These are phyloP conservation scores for Irpex sp. DNA, from an alignment of 1,284 basidiomycete species.

Conservation along the genomic window DNA sequence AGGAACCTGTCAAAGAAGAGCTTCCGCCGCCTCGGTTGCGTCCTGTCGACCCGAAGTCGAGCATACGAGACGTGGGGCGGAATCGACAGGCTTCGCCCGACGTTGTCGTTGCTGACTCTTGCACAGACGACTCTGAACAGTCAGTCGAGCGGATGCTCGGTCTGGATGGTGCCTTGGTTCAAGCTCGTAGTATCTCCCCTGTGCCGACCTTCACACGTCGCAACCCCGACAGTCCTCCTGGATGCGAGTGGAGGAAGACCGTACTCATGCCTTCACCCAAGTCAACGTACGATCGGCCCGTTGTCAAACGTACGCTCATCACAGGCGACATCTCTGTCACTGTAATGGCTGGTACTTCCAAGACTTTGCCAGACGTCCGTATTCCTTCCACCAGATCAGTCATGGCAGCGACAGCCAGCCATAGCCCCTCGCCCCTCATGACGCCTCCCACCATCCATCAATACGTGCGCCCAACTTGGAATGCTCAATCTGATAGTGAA, in stretches of 20 bases:
- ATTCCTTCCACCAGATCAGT: conserved; percentile 25
- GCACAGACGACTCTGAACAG: conserved; percentile 23
- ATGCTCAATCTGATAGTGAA: conserved; percentile 44
- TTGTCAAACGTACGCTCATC: conserved; percentile 4
- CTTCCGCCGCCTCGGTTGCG: background rate
- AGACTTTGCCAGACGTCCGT: conserved; percentile 12
- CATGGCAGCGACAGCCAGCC: conserved; percentile 27
- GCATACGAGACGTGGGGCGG: background rate
- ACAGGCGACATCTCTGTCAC: conserved; percentile 24
- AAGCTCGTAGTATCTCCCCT: conserved; percentile 8
- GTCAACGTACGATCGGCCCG: background rate
- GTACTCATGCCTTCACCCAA: conserved; percentile 27
- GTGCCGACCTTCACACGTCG: conserved; percentile 5
- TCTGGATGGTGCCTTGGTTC: conserved; percentile 7
- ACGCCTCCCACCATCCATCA: conserved; percentile 43
- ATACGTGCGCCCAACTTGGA: conserved; percentile 49
- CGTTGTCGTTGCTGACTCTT: conserved; percentile 15
- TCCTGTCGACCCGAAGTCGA: background rate
- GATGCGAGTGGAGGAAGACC: conserved; percentile 39
- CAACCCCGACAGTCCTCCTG: conserved; percentile 23
- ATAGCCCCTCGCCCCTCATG: background rate
- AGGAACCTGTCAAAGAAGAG: background rate
- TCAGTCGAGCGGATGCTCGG: conserved; percentile 26
- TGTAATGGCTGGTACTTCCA: background rate
- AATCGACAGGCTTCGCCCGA: conserved; percentile 3